Percentiles rank a stretch among this genome's conserved stretches.
Conservation (phyloP, 2,329 filamentous ascomycete genomes). For the Arthrobotrys conoides region DNA sequence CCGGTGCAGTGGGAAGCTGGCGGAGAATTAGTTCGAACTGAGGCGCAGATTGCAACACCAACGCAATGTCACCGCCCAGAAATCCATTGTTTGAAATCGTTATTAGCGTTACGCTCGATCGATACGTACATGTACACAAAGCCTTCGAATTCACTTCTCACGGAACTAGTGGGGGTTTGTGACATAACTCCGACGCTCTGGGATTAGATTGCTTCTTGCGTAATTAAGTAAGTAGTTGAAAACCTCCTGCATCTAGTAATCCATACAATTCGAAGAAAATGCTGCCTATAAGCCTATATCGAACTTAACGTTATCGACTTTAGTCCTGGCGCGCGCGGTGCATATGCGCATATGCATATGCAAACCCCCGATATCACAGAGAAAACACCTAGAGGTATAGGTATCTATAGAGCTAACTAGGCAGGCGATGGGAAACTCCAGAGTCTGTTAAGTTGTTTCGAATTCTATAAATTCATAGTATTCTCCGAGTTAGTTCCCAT, state of each 20-base stretch:
- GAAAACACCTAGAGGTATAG: background rate
- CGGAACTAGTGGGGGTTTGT: slow-evolving; percentile 5
- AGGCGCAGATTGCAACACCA: slow-evolving; percentile 35
- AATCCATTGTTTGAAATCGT: too few species aligned
- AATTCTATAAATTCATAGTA: slow-evolving; percentile 49
- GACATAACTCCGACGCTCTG: slow-evolving; percentile 6
- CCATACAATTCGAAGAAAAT: background rate
- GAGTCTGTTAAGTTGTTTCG: background rate
- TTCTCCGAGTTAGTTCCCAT: background rate
- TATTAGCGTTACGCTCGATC: background rate
- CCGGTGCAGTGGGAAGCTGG: background rate
- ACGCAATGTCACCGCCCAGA: slow-evolving; percentile 7
- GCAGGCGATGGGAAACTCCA: background rate
- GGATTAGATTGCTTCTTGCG: background rate
- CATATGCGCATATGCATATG: background rate
- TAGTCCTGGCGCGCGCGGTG: background rate
- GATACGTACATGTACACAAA: too few species aligned
- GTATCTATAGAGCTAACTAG: too few species aligned
- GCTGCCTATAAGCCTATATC: background rate
- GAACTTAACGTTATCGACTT: slow-evolving; percentile 9
- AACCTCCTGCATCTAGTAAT: background rate
- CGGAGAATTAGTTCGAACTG: background rate
- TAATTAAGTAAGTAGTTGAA: background rate
- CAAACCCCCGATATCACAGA: background rate
- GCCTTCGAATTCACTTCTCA: too few species aligned